These are phyloP conservation scores for Antitrichia curtipendula DNA, from an alignment of 225 moss, liverwort and hornwort species.

Conservation along the genomic window DNA sequence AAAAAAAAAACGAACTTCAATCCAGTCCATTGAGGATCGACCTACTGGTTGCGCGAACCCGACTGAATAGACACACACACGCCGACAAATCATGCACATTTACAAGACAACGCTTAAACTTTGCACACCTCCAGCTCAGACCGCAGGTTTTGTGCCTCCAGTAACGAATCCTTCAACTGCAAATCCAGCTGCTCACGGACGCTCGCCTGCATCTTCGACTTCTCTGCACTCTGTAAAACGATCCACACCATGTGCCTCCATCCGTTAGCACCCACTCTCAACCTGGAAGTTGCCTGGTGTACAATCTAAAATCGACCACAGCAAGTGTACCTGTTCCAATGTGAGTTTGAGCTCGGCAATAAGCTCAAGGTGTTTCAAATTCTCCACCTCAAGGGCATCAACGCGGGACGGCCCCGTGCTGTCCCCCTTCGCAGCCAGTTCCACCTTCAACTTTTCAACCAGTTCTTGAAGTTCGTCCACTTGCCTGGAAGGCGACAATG, in stretches of 20 bases:
- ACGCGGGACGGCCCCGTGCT: neutral
- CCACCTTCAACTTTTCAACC: conserved; percentile 42
- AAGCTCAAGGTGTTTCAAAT: conserved; percentile 20
- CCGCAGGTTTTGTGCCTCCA: conserved; percentile 32
- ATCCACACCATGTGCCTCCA: neutral
- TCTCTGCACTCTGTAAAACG: conserved; percentile 31
- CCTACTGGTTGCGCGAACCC: neutral
- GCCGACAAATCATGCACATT: neutral
- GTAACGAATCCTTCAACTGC: conserved; percentile 41
- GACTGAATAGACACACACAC: neutral
- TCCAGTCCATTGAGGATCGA: neutral
- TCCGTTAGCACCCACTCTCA: neutral
- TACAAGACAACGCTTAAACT: neutral
- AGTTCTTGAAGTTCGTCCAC: conserved; percentile 73
- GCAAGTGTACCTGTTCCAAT: conserved; percentile 23
- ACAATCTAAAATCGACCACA: neutral
- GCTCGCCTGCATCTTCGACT: conserved; percentile 17
- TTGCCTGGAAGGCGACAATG: conserved; percentile 35
- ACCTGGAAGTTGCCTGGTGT: neutral
- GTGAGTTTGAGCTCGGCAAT: conserved; percentile 25
- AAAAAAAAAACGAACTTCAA: neutral
- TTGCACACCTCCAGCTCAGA: conserved; percentile 53
- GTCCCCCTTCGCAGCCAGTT: conserved; percentile 11
- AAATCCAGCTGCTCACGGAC: conserved; percentile 24
- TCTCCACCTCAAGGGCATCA: conserved; percentile 10